Evolutionary conservation across 2,329 filamentous ascomycete species (phyloP).

Genomic region (Fusarium penzigii): DNA sequence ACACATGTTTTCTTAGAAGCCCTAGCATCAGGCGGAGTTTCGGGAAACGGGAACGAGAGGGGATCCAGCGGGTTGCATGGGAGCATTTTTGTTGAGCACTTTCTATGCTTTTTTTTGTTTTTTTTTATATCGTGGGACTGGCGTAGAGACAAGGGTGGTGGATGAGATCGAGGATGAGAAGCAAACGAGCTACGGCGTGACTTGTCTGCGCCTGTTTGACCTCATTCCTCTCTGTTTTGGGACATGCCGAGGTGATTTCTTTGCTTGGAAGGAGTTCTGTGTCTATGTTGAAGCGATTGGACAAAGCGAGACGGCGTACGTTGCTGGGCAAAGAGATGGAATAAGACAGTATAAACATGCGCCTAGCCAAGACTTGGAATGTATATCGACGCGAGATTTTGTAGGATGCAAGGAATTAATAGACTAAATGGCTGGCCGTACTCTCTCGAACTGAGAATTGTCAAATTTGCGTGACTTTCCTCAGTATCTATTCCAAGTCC

Average conservation of each 20-base stretch:
- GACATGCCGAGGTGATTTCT: background rate
- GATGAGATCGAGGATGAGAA: background rate
- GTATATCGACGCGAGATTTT: slow-evolving; percentile 16
- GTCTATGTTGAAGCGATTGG: background rate
- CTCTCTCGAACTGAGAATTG: background rate
- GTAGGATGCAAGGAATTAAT: slow-evolving; percentile 26
- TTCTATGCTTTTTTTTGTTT: slow-evolving; percentile 13
- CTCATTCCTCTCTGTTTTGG: background rate
- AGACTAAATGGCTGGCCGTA: slow-evolving; percentile 18
- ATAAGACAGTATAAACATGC: background rate
- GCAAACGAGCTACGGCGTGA: background rate
- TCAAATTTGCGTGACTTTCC: background rate
- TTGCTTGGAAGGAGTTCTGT: background rate
- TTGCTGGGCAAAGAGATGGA: too few species aligned
- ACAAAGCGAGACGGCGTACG: background rate
- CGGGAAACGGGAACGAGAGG: slow-evolving; percentile 25
- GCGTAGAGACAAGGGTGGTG: slow-evolving; percentile 15
- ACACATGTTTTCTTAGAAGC: slow-evolving; percentile 26
- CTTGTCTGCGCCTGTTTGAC: background rate
- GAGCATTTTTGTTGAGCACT: slow-evolving; percentile 4
- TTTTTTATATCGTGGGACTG: slow-evolving; percentile 17
- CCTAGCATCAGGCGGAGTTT: slow-evolving; percentile 40
- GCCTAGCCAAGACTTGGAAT: slow-evolving; percentile 1
- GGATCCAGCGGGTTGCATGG: slow-evolving; percentile 24
- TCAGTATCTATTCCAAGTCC: too few species aligned